Evolutionary conservation across 352 stramenopile species (phyloP).

Genomic region (Globisporangium alternatum): DNA sequence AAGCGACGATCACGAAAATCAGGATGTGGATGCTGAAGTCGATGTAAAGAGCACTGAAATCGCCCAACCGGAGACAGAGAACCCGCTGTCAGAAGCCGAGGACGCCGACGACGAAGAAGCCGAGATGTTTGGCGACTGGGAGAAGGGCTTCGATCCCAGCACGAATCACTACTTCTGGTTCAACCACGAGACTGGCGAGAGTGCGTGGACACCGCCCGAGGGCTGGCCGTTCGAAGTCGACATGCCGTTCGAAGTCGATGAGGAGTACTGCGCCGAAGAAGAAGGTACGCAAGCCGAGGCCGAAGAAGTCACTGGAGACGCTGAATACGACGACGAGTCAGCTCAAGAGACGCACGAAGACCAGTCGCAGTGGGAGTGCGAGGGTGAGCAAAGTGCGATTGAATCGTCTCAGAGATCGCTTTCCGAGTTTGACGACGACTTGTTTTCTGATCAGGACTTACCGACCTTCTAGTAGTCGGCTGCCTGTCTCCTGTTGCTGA

Average conservation of each 20-base stretch:
- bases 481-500: slow-evolving; percentile 5
- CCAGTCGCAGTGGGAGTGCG: slow-evolving; percentile 13
- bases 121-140: slow-evolving; percentile 79
- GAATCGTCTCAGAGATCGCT: slow-evolving; percentile 25
- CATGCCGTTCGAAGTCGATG: slow-evolving; percentile 52
- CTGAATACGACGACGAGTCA: slow-evolving; percentile 7
- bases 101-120: slow-evolving; percentile 76
- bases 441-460: slow-evolving; percentile 49
- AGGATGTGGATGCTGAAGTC: background rate
- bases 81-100: slow-evolving; percentile 29
- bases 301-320: slow-evolving; percentile 14
- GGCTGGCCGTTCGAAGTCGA: slow-evolving; percentile 75
- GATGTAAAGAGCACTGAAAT: background rate
- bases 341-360: slow-evolving; percentile 3
- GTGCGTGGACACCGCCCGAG: slow-evolving; percentile 72
- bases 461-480: slow-evolving; percentile 33
- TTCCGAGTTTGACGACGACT: slow-evolving; percentile 57
- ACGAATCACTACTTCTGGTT: slow-evolving; percentile 90
- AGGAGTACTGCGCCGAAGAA: slow-evolving; percentile 15
- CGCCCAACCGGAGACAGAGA: slow-evolving; percentile 12
- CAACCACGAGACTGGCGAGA: slow-evolving; percentile 78
- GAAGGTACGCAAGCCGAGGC: slow-evolving; percentile 12
- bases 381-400: slow-evolving; percentile 19
- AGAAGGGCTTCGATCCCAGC: slow-evolving; percentile 80
- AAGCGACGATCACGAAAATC: background rate